Base-by-base conservation (phyloP, 345 rosid species). In the Microcos paniculata region DNA sequence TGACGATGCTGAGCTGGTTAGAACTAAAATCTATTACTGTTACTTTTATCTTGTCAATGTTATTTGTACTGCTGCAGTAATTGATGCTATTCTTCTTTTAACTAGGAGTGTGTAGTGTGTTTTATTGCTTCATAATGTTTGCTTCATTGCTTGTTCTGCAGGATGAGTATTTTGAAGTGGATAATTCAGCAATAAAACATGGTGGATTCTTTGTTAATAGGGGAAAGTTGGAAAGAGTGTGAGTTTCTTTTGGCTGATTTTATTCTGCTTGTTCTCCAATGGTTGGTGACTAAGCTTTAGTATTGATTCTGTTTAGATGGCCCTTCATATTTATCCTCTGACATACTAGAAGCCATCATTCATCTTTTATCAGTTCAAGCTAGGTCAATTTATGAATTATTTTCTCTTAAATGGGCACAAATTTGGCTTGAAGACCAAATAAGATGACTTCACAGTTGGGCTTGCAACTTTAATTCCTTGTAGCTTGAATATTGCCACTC, bases 161-260 rank as follows among this genome's bases (percentile, higher is more conserved):
- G 99, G 99, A 94, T 88, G 98, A 93, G 79, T 94, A 94, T 86
- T 94, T 94, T 82, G 94, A 92, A 84, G 98, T 94, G 81, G 99
- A 94, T 85, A 87, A 91, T 88, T 87, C 99, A 62, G 90, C 89
- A 66, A 82, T 91, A 78, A 92, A 92, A 80, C 94, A 94, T 71
- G 91, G 87, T 78, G 98, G 99, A 62, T 95, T 91, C 85, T 93
- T 91, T 89, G 88, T 95, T 80, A 95, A 90, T 66, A 91, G 94
- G 81, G 99, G 99, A 82, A 90, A 80, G 73, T 80, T 95, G 82
- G 99, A 95, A 80, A 86, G 90, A 79, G 73, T 86, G 99, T 95
- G 85, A 89, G 98, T 81, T 79, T 76, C 62, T 24, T 4, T 4
- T 40, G 18, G 15, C 1, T 40, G 68, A n/a, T 49, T n/a, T 51